phyloP scores from a whole-genome alignment of 2,329 filamentous ascomycete species.

The Drechslera avenae region DNA sequence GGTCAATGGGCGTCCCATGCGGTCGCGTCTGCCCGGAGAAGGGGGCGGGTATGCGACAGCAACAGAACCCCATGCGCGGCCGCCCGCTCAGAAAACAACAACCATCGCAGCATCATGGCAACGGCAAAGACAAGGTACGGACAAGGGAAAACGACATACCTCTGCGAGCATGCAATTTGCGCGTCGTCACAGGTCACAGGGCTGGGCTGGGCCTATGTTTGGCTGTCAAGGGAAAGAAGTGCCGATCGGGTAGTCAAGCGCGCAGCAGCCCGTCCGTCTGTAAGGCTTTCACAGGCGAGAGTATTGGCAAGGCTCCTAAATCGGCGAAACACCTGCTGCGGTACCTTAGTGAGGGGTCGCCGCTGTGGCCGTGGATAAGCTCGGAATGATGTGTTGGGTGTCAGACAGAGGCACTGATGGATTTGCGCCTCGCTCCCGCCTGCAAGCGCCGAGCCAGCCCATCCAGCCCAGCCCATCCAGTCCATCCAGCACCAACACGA shows the following conservation, averaged over 20 bases:
- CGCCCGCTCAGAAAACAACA: constrained; percentile 14
- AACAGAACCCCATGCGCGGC: constrained; percentile 18
- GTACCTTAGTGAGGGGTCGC: constrained; percentile 37
- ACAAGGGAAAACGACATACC: constrained; percentile 41
- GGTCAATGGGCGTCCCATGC: constrained; percentile 34
- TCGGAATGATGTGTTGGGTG: constrained; percentile 46
- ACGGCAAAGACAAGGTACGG: not conserved
- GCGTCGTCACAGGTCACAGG: constrained; percentile 47
- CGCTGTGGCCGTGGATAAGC: constrained; percentile 44
- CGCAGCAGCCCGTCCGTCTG: constrained; percentile 36
- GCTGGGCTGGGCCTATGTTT: constrained; percentile 46
- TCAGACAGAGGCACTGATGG: constrained; percentile 28
- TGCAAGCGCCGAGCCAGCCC: constrained; percentile 24
- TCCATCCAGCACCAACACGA: constrained; percentile 7
- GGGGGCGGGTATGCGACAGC: constrained; percentile 30
- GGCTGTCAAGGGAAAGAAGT: constrained; percentile 42
- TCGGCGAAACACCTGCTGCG: constrained; percentile 31
- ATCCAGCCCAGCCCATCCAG: constrained; percentile 5
- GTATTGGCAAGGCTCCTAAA: constrained; percentile 42
- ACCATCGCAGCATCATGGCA: constrained; percentile 16
- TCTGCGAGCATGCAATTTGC: constrained; percentile 46
- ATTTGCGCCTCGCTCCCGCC: constrained; percentile 24
- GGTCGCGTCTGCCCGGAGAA: constrained; percentile 29
- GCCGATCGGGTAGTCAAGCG: constrained; percentile 42
- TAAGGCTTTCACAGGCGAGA: constrained; percentile 36